Evolutionary conservation across 169 alveolate genomes (phyloP).

Genomic region (Plasmodium knowlesi): DNA sequence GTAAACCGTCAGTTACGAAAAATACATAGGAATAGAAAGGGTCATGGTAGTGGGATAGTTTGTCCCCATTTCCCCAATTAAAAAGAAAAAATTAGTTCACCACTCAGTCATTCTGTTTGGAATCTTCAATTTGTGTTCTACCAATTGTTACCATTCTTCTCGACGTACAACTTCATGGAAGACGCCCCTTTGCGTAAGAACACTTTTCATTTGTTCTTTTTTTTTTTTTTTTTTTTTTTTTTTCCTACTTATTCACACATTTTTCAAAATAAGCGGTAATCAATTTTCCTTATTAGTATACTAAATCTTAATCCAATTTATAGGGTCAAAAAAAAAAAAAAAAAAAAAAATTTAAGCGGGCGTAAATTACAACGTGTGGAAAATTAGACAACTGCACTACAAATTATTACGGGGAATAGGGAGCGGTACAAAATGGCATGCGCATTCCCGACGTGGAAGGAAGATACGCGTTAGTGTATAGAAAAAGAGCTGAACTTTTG

Average conservation of each 20-base stretch:
- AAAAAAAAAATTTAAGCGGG: neutral
- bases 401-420: neutral
- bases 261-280: neutral
- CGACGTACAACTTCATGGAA: neutral
- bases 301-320: neutral
- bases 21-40: neutral
- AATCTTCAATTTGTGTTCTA: neutral
- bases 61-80: neutral
- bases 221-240: neutral
- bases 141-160: neutral
- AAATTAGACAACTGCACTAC: neutral
- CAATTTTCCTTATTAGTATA: neutral
- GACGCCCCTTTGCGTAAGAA: neutral
- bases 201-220: neutral
- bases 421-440: neutral
- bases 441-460: neutral
- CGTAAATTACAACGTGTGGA: neutral
- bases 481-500: neutral
- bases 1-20: neutral
- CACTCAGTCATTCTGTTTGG: neutral
- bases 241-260: neutral
- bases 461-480: neutral
- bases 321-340: neutral
- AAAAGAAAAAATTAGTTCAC: neutral
- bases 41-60: neutral